Percentiles rank a stretch among this genome's conserved stretches.
Evolutionary conservation across 345 rosid species (phyloP).

Genomic region (Cochlearia excelsa): DNA sequence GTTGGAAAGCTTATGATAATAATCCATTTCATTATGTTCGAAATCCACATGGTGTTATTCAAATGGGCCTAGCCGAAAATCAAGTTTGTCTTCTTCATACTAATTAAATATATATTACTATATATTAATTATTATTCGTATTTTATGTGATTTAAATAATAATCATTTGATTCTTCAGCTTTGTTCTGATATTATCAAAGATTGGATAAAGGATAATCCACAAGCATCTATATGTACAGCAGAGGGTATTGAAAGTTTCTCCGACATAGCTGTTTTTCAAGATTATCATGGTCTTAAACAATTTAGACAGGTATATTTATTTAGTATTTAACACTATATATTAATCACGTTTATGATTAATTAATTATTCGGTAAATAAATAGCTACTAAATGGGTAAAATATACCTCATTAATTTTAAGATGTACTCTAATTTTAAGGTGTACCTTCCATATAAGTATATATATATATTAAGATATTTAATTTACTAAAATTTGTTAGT

Average conservation of each 20-base stretch:
- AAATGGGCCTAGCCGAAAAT: slow-evolving; percentile 36
- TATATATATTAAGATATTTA: no score
- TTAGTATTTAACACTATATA: no score
- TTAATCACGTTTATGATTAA: slow-evolving; percentile 6
- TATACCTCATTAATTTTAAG: no score
- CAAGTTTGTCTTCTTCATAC: slow-evolving; percentile 43
- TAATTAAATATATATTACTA: neutral
- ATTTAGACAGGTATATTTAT: slow-evolving; percentile 49
- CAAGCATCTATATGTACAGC: slow-evolving; percentile 70
- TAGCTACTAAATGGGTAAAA: no score
- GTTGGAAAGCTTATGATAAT: slow-evolving; percentile 78
- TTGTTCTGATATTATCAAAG: slow-evolving; percentile 52
- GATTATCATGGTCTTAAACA: slow-evolving; percentile 77
- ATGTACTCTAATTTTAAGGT: no score
- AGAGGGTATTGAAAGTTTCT: slow-evolving; percentile 54
- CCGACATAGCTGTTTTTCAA: slow-evolving; percentile 67
- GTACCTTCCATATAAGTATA: no score
- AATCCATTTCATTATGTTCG: slow-evolving; percentile 54
- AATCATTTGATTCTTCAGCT: slow-evolving; percentile 45
- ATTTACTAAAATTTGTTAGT: no score
- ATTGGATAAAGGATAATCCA: slow-evolving; percentile 64
- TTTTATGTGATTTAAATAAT: neutral
- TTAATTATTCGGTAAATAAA: no score
- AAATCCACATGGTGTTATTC: slow-evolving; percentile 64
- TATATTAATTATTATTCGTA: neutral